A percentile compares a stretch with the other conserved stretches of the same genome.
These are phyloP conservation scores for Rhododendron mucronatum DNA, from an alignment of 148 eudicot genomes.

Conservation along the genomic window DNA sequence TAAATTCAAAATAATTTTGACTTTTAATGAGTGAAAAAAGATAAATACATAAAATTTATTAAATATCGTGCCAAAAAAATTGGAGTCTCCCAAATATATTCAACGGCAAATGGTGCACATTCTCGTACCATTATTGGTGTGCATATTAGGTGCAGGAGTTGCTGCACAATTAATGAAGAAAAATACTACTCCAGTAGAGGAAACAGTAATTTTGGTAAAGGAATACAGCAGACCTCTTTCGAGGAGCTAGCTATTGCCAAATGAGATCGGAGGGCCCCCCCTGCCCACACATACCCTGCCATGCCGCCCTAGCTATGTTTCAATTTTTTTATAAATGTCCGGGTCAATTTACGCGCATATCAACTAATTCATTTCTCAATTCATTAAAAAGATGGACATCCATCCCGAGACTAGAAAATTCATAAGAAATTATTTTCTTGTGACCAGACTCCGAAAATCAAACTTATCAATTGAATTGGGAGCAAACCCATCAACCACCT, in stretches of 20 bases:
- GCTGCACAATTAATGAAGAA: too few species aligned
- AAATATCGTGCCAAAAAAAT: too few species aligned
- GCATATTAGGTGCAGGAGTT: too few species aligned
- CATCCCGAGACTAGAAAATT: too few species aligned
- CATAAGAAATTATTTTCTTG: too few species aligned
- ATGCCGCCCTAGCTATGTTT: slow-evolving; percentile 1
- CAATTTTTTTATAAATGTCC: too few species aligned
- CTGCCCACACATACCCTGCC: background rate
- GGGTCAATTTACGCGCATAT: rapidly evolving
- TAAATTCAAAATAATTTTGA: too few species aligned
- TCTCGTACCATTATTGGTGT: background rate
- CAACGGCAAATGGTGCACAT: background rate
- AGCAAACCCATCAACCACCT: background rate
- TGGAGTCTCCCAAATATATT: too few species aligned
- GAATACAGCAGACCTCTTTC: background rate
- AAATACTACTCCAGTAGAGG: too few species aligned
- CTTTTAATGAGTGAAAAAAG: rapidly evolving
- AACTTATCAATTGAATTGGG: too few species aligned
- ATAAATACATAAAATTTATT: too few species aligned
- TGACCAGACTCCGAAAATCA: rapidly evolving
- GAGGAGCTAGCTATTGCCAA: background rate
- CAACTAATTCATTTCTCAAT: rapidly evolving
- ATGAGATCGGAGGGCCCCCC: background rate
- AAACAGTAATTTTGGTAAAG: background rate
- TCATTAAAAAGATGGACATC: too few species aligned